Evolutionary conservation across 2,329 filamentous ascomycete genomes (phyloP).

Genomic region (Byssoonygena ceratinophila): DNA sequence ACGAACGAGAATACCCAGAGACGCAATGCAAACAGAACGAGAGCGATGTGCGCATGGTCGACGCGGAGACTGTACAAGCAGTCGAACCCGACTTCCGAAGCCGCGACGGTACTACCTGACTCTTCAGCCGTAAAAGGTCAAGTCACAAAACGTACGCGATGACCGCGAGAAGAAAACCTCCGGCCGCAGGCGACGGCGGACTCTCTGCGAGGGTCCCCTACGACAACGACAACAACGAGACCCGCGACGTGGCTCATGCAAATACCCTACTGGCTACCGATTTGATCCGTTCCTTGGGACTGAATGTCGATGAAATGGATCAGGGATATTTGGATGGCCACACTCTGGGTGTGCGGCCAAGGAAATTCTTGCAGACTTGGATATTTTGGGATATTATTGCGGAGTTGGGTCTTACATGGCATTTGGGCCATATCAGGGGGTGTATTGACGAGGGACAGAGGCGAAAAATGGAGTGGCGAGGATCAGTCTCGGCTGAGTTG

Average conservation of each 20-base stretch:
- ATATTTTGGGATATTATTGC: background rate
- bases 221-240: too few species aligned
- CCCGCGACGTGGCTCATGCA: background rate
- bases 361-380: background rate
- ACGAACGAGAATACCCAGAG: background rate
- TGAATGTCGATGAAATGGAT: background rate
- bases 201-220: background rate
- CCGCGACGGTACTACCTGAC: background rate
- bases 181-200: background rate
- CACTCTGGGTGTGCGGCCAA: background rate
- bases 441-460: background rate
- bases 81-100: conserved; percentile 1
- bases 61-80: background rate
- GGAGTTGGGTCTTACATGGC: background rate
- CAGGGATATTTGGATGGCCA: background rate
- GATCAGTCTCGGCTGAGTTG: background rate
- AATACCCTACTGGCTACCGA: background rate
- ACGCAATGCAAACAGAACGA: background rate
- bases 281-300: background rate
- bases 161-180: background rate
- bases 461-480: background rate
- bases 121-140: background rate
- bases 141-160: background rate
- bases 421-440: background rate
- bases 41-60: background rate